These are phyloP conservation scores for Phytophthora europaea DNA, from an alignment of 352 stramenopile species.

Conservation along the genomic window DNA sequence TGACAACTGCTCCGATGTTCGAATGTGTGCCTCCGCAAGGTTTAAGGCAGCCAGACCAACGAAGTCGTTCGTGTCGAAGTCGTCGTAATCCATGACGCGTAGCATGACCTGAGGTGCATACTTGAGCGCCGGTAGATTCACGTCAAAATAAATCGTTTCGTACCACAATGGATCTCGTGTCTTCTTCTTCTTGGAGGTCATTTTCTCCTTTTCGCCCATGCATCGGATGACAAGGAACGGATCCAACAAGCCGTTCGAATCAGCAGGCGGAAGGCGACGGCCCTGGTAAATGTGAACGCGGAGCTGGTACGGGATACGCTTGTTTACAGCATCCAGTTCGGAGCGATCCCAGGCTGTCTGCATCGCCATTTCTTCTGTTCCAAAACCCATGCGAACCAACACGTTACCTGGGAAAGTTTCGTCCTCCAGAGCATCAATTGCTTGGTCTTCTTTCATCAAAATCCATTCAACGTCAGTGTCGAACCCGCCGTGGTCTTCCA, in stretches of 20 bases:
- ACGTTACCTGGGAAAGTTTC: slow-evolving; percentile 89
- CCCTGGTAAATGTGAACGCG: slow-evolving; percentile 90
- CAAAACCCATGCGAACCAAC: slow-evolving; percentile 81
- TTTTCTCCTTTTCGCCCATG: slow-evolving; percentile 82
- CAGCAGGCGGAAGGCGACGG: slow-evolving; percentile 75
- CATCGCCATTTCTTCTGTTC: slow-evolving; percentile 75
- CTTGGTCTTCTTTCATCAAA: slow-evolving; percentile 83
- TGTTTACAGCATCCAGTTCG: slow-evolving; percentile 74
- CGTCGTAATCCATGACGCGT: slow-evolving; percentile 85
- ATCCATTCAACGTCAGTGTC: slow-evolving; percentile 72
- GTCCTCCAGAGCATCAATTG: slow-evolving; percentile 80
- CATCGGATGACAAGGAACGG: slow-evolving; percentile 86
- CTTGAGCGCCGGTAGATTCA: slow-evolving; percentile 81
- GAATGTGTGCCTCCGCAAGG: slow-evolving; percentile 76
- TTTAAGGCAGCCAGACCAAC: slow-evolving; percentile 72
- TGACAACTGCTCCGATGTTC: slow-evolving; percentile 66
- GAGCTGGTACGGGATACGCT: slow-evolving; percentile 85
- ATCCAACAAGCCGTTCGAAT: slow-evolving; percentile 88
- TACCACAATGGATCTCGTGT: slow-evolving; percentile 90
- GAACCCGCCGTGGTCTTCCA: slow-evolving; percentile 68
- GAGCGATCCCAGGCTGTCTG: slow-evolving; percentile 59
- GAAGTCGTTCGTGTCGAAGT: slow-evolving; percentile 81
- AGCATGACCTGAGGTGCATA: slow-evolving; percentile 85
- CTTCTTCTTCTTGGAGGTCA: slow-evolving; percentile 79
- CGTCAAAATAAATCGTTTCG: slow-evolving; percentile 89